These are phyloP conservation scores for Penicillium maclennaniae DNA, from an alignment of 495 filamentous ascomycete species.

Conservation along the genomic window DNA sequence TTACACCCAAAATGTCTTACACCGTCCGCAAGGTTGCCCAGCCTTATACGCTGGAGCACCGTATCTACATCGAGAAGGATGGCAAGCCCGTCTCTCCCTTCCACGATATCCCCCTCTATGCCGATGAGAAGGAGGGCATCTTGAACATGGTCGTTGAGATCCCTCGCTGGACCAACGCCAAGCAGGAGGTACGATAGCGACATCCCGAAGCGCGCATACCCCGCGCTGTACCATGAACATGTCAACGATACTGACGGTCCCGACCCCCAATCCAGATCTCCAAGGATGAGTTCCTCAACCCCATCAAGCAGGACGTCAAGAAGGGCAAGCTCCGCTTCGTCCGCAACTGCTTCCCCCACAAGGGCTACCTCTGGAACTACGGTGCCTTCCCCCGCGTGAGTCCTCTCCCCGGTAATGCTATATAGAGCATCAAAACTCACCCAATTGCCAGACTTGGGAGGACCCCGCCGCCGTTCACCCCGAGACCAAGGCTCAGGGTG, in stretches of 20 bases:
- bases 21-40: conserved; percentile 79
- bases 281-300: conserved; percentile 95
- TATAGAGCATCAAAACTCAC: conserved; percentile 8
- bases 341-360: conserved; percentile 99
- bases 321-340: conserved; percentile 77
- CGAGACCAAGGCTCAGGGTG: conserved; percentile 99
- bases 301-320: conserved; percentile 76
- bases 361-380: conserved; percentile 99
- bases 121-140: conserved; percentile 87
- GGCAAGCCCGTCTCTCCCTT: conserved; percentile 89
- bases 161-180: conserved; percentile 98
- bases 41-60: conserved; percentile 92
- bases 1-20: conserved; percentile 48
- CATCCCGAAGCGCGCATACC: neutral
- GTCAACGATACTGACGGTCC: conserved; percentile 14
- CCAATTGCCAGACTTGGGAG: conserved; percentile 80
- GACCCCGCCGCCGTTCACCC: conserved; percentile 93
- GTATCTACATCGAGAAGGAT: conserved; percentile 97
- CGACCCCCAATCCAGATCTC: conserved; percentile 61
- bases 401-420: neutral
- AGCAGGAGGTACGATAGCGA: conserved; percentile 76
- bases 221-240: neutral
- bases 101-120: conserved; percentile 97
- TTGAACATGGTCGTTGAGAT: conserved; percentile 99
- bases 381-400: conserved; percentile 95